Percentiles rank a stretch among this genome's conserved stretches.
Evolutionary conservation across 306 rosid genomes (phyloP).

Genomic region (Gastrolobium villosum): DNA sequence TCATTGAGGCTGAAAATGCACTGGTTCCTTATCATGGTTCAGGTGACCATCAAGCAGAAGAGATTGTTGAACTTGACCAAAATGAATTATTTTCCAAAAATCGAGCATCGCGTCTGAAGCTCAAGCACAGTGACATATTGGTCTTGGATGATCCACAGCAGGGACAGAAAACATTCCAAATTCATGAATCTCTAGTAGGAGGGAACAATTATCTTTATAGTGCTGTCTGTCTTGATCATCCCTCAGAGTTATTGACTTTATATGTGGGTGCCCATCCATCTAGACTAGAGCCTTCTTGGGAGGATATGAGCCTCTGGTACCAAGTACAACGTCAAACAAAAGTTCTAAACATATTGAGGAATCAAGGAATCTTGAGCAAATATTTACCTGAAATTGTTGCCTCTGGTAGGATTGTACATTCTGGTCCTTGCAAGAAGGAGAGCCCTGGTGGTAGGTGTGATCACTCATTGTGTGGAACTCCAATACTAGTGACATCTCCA

Average conservation of each 20-base stretch:
- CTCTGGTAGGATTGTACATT: constrained; percentile 87
- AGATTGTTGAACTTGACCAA: constrained; percentile 82
- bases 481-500: constrained; percentile 89
- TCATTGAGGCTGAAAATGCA: constrained; percentile 65
- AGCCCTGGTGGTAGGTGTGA: constrained; percentile 85
- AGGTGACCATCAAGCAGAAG: constrained; percentile 60
- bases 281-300: constrained; percentile 92
- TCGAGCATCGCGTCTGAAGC: constrained; percentile 65
- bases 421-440: constrained; percentile 80
- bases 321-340: constrained; percentile 96
- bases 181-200: constrained; percentile 74
- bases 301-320: constrained; percentile 99
- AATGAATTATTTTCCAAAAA: constrained; percentile 53
- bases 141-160: constrained; percentile 81
- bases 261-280: constrained; percentile 89
- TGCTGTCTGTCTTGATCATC: constrained; percentile 75
- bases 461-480: constrained; percentile 93
- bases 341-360: constrained; percentile 80
- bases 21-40: constrained; percentile 68
- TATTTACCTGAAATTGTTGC: constrained; percentile 82
- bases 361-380: constrained; percentile 75
- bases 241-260: constrained; percentile 65
- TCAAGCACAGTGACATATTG: constrained; percentile 70
- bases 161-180: constrained; percentile 84
- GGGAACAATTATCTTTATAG: constrained; percentile 73